Evolutionary conservation across 2,329 filamentous ascomycete genomes (phyloP).

Genomic region (Talaromyces marneffei): DNA sequence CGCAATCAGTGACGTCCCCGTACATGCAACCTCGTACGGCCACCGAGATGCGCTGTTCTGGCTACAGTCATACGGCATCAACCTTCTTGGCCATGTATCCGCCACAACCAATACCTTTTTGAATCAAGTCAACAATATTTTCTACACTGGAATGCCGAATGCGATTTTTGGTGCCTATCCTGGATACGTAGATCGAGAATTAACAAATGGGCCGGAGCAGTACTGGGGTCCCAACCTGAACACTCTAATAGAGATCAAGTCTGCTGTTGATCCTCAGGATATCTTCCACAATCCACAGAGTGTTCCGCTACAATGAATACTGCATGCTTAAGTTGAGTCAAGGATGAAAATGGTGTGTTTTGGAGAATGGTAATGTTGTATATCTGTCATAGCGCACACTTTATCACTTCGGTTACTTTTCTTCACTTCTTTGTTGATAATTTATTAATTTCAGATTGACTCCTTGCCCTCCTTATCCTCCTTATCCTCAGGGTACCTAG

Average conservation of each 20-base stretch:
- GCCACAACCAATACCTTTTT: slow-evolving; percentile 48
- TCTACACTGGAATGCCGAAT: slow-evolving; percentile 28
- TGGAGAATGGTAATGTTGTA: not conserved
- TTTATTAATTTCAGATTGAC: not conserved
- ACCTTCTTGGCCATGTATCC: slow-evolving; percentile 38
- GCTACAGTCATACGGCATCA: slow-evolving; percentile 57
- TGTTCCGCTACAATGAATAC: slow-evolving; percentile 16
- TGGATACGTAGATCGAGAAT: slow-evolving; percentile 55
- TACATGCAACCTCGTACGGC: slow-evolving; percentile 55
- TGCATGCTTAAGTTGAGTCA: not conserved
- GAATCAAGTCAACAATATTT: slow-evolving; percentile 43
- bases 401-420: not conserved
- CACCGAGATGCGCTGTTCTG: slow-evolving; percentile 61
- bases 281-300: slow-evolving; percentile 57
- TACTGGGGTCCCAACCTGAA: slow-evolving; percentile 54
- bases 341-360: too few relatives aligned
- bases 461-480: not conserved
- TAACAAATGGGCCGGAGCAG: slow-evolving; percentile 43
- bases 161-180: slow-evolving; percentile 51
- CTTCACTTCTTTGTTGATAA: not conserved
- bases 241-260: slow-evolving; percentile 47
- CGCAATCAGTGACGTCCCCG: slow-evolving; percentile 51
- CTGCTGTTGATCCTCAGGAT: slow-evolving; percentile 48
- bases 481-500: too few relatives aligned
- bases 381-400: not conserved